phyloP scores from a whole-genome alignment of 2,329 filamentous ascomycete species.

The Laburnicola sp. region DNA sequence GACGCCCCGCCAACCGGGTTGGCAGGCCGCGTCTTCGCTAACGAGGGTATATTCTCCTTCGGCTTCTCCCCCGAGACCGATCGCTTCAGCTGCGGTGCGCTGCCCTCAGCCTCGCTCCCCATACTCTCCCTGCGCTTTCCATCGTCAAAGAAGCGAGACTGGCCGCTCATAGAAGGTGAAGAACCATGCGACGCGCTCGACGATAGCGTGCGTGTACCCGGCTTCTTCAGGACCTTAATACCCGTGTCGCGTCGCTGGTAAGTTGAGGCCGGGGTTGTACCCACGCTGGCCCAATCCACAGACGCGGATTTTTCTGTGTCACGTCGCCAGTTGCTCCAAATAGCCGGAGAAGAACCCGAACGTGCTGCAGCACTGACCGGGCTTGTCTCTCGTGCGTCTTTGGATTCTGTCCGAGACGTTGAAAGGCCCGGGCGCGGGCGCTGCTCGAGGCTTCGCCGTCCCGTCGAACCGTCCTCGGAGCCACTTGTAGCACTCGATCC shows the following conservation, averaged over 20 bases:
- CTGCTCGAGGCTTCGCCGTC: conserved; percentile 37
- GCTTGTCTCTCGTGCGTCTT: conserved; percentile 25
- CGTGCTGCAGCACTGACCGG: conserved; percentile 25
- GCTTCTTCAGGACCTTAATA: conserved; percentile 91
- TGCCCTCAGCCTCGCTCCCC: conserved; percentile 22
- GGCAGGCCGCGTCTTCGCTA: conserved; percentile 59
- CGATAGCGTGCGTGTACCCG: conserved; percentile 56
- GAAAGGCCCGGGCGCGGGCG: conserved; percentile 28
- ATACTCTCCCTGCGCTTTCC: conserved; percentile 44
- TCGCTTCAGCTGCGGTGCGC: conserved; percentile 30
- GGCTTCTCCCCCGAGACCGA: conserved; percentile 37
- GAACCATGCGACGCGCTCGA: conserved; percentile 25
- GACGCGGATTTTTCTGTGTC: conserved; percentile 44
- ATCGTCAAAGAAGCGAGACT: conserved; percentile 56
- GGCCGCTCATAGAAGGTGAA: conserved; percentile 33
- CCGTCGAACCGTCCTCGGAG: conserved; percentile 37
- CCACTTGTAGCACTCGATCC: conserved; percentile 18
- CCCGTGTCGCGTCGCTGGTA: conserved; percentile 72
- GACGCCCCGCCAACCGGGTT: conserved; percentile 93
- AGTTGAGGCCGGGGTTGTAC: conserved; percentile 59
- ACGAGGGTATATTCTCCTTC: conserved; percentile 43
- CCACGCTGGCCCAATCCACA: conserved; percentile 60
- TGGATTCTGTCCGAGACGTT: conserved; percentile 23
- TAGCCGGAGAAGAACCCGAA: conserved; percentile 46
- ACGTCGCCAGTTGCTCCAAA: conserved; percentile 55